Percentiles rank a stretch among this genome's conserved stretches.
Evolutionary conservation across 2,329 filamentous ascomycete species (phyloP).

Genomic region (Lecanicillium sp.): DNA sequence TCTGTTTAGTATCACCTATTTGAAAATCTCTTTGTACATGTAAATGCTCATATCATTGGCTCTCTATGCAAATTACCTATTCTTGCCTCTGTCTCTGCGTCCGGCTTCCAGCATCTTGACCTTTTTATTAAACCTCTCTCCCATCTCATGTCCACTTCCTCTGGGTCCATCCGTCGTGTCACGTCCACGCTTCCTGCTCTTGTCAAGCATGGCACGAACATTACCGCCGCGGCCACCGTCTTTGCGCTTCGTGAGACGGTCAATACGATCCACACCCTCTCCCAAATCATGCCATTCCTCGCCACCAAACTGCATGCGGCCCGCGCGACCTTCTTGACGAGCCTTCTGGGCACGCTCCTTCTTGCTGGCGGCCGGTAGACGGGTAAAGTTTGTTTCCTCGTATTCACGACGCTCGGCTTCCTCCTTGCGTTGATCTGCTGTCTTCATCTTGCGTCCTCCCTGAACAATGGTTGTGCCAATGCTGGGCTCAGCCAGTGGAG

Average conservation of each 20-base stretch:
- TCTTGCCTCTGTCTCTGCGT: slow-evolving; percentile 35
- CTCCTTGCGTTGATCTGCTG: slow-evolving; percentile 62
- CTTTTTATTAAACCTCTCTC: slow-evolving; percentile 66
- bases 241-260: slow-evolving; percentile 68
- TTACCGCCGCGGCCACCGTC: slow-evolving; percentile 43
- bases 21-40: neutral
- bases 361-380: slow-evolving; percentile 79
- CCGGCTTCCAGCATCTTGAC: slow-evolving; percentile 46
- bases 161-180: slow-evolving; percentile 63
- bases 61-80: slow-evolving; percentile 18
- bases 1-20: too few relatives aligned
- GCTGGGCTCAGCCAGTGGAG: slow-evolving; percentile 76
- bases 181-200: slow-evolving; percentile 72
- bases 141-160: slow-evolving; percentile 58
- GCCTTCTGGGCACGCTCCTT: slow-evolving; percentile 67
- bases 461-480: slow-evolving; percentile 84
- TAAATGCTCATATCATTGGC: too few relatives aligned
- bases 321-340: slow-evolving; percentile 38
- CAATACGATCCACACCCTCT: slow-evolving; percentile 79
- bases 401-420: slow-evolving; percentile 77
- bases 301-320: slow-evolving; percentile 68
- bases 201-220: slow-evolving; percentile 61
- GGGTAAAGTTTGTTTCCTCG: slow-evolving; percentile 87
- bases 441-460: slow-evolving; percentile 72
- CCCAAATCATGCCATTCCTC: slow-evolving; percentile 88